Conservation (phyloP, 352 stramenopile genomes). For the Thraustochytrium sp. region DNA sequence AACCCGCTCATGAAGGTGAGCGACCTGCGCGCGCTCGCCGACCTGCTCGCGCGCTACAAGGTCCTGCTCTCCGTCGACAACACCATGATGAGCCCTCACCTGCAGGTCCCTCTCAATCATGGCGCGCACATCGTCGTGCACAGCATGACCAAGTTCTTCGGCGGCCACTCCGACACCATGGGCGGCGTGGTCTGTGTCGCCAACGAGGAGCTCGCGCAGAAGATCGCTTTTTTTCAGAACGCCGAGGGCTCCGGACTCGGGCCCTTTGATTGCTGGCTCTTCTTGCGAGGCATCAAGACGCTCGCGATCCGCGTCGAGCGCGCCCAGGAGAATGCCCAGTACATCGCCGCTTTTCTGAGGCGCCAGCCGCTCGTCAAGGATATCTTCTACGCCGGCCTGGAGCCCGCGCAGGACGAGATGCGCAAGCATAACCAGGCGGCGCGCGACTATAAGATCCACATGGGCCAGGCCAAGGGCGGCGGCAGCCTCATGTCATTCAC, state of each 20-base stretch:
- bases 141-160: conserved; percentile 75
- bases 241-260: conserved; percentile 74
- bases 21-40: conserved; percentile 43
- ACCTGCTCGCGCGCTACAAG: not conserved
- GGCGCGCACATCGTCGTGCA: conserved; percentile 52
- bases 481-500: conserved; percentile 83
- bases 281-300: conserved; percentile 71
- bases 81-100: conserved; percentile 48
- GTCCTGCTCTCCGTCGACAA: conserved; percentile 48
- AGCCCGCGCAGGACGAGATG: conserved; percentile 57
- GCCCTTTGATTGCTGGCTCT: conserved; percentile 80
- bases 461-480: conserved; percentile 68
- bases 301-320: conserved; percentile 71
- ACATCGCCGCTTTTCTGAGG: conserved; percentile 21
- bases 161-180: conserved; percentile 78
- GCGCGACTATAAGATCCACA: conserved; percentile 61
- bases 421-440: conserved; percentile 47
- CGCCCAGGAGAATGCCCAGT: conserved; percentile 54
- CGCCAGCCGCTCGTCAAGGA: conserved; percentile 44
- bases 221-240: conserved; percentile 81
- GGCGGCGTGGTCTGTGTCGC: conserved; percentile 74
- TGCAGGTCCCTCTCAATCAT: conserved; percentile 46
- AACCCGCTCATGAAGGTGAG: conserved; percentile 58
- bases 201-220: conserved; percentile 46
- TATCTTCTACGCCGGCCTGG: conserved; percentile 73